Base-by-base conservation (phyloP, 176 grass and related monocot species). In the Cenchrus americanus region DNA sequence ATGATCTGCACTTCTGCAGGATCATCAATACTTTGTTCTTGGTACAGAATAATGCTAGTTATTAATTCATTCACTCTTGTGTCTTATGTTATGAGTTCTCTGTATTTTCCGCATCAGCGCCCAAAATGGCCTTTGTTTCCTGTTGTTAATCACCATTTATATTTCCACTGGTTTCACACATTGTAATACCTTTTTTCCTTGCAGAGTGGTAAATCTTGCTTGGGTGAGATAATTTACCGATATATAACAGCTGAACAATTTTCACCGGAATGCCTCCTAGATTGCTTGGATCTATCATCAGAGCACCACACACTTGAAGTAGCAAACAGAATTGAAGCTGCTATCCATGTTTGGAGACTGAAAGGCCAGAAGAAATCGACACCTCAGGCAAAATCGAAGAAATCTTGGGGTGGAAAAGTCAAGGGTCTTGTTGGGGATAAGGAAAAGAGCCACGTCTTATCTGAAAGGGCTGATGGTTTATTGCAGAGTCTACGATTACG, bases 171-270 rank as follows among this genome's bases (percentile, higher is more conserved):
- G 11, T 58, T 55, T 79, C 14, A 19, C 18, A 30, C 7, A 80
- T 86, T 49, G 2, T 70, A 87, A 69, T 65, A 15, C 62, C 9
- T 71, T 66, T 50, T 69, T 69, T 72, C 73, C n/a, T 13, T 88
- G 89, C 89, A 99, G 97, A 96, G 82, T 74, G 97, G 97, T 13
- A 95, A 92, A 82, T 89, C 91, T 52, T 99, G 97, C 79, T 89
- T 99, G 86, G 93, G 97, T 63, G 93, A 92, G 85, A 96, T 96
- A 83, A 94, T 99, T 66, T 94, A 99, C 71, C 80, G 89, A 32
- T 99, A 99, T 80, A 87, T 94, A 79, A 99, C 93, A 62, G 93
- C 93, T 17, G 96, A 96, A 22, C 89, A 96, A 8, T 99, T 99
- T 88, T 99, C 96, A 57, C 93, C 96, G 6, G 96, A 99, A 44